Conservation (phyloP, 164 flowering plant species). For the Aristolochia californica region DNA sequence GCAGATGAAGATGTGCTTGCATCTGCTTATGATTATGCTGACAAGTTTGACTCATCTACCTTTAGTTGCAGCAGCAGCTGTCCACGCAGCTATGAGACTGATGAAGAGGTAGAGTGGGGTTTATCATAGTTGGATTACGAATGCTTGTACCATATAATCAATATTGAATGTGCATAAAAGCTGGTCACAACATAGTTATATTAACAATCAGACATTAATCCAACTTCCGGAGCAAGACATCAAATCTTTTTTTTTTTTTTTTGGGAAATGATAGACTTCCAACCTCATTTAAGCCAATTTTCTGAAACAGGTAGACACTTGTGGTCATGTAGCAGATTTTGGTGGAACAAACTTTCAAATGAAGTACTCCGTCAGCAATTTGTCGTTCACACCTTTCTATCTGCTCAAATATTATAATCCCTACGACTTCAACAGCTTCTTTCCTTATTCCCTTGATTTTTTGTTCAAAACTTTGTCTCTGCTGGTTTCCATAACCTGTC, state of each 20-base stretch:
- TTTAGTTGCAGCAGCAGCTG: slow-evolving; percentile 50
- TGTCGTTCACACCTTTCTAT: neutral
- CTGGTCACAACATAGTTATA: neutral
- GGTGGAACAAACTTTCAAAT: too few relatives aligned
- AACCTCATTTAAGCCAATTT: slow-evolving; percentile 45
- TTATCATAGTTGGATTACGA: too few relatives aligned
- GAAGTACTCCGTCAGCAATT: slow-evolving; percentile 87
- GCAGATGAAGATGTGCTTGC: slow-evolving; percentile 51
- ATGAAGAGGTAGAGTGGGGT: slow-evolving; percentile 58
- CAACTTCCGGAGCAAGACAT: neutral
- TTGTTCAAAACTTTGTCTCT: slow-evolving; percentile 68
- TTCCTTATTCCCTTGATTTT: slow-evolving; percentile 4
- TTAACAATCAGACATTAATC: neutral
- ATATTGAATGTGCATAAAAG: neutral
- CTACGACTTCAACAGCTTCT: neutral
- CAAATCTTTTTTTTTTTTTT: slow-evolving; percentile 3
- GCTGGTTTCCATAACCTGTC: too few relatives aligned
- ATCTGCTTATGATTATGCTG: slow-evolving; percentile 58
- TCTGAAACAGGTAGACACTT: slow-evolving; percentile 31
- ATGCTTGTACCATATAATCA: too few relatives aligned
- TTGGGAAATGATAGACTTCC: slow-evolving; percentile 4
- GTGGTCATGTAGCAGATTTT: too few relatives aligned
- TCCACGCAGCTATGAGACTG: slow-evolving; percentile 51
- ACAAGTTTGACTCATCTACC: slow-evolving; percentile 53
- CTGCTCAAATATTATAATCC: neutral